Conservation (phyloP, 1,284 basidiomycete species). For the Paramarasmius palmivorus region DNA sequence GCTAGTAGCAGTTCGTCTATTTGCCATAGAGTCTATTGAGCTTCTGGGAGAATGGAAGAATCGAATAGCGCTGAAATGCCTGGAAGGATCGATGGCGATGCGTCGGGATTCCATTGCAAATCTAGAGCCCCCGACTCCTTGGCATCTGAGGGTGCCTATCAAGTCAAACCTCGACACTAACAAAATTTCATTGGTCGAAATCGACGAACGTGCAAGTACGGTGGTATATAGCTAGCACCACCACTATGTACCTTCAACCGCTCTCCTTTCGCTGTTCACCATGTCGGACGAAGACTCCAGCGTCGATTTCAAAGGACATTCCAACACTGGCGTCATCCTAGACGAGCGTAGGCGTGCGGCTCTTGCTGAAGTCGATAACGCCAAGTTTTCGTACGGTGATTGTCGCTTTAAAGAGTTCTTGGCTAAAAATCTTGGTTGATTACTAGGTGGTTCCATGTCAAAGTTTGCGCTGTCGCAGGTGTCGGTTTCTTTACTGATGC, state of each 20-base stretch:
- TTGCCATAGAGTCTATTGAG: too few relatives aligned
- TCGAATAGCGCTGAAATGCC: too few relatives aligned
- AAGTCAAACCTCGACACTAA: too few relatives aligned
- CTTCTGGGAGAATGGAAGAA: too few relatives aligned
- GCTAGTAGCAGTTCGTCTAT: too few relatives aligned
- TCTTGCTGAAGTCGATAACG: conserved; percentile 76
- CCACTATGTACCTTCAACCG: conserved; percentile 6
- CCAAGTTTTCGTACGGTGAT: conserved; percentile 59
- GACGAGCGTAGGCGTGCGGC: conserved; percentile 68
- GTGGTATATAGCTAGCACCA: too few relatives aligned
- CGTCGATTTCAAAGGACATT: conserved; percentile 36
- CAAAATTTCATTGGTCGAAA: too few relatives aligned
- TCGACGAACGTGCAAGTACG: too few relatives aligned
- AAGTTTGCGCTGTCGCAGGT: conserved; percentile 72
- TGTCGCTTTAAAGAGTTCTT: conserved; percentile 4
- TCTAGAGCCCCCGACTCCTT: too few relatives aligned
- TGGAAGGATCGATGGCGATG: too few relatives aligned
- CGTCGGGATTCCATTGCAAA: too few relatives aligned
- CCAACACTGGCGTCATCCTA: conserved; percentile 31
- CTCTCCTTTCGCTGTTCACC: conserved; percentile 21
- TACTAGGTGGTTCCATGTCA: conserved; percentile 65
- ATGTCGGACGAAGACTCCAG: conserved; percentile 55
- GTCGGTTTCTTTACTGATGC: conserved; percentile 86
- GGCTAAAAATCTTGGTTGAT: conserved; percentile 8
- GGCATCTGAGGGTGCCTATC: too few relatives aligned